Evolutionary conservation across 129 eudicot species (phyloP).

Genomic region (Pittosporum tobira): DNA sequence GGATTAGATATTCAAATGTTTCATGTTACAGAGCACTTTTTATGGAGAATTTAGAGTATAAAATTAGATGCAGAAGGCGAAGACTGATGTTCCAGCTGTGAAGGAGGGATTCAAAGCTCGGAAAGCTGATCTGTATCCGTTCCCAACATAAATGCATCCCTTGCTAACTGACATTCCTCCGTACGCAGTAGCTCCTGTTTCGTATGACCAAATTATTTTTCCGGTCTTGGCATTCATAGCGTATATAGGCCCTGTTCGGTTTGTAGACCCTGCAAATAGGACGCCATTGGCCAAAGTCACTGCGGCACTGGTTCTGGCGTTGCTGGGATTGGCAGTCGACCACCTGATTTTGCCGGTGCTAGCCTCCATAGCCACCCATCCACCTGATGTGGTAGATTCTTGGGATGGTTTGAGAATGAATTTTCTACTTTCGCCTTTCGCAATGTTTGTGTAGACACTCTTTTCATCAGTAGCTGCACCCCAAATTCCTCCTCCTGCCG

Average conservation of each 20-base stretch:
- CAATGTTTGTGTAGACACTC: constrained; percentile 53
- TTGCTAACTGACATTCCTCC: constrained; percentile 55
- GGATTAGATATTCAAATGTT: too few relatives aligned
- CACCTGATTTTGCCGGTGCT: constrained; percentile 44
- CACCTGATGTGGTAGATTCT: constrained; percentile 38
- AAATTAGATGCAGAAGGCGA: constrained; percentile 34
- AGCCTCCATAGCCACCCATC: constrained; percentile 74
- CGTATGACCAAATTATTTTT: constrained; percentile 42
- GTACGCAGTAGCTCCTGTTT: constrained; percentile 57
- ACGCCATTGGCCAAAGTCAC: constrained; percentile 63
- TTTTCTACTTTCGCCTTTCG: constrained; percentile 22
- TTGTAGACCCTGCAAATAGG: constrained; percentile 52
- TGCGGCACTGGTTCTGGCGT: constrained; percentile 35
- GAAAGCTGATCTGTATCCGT: constrained; percentile 35
- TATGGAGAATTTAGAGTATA: too few relatives aligned
- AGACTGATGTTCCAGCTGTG: constrained; percentile 37
- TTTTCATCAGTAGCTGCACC: constrained; percentile 63
- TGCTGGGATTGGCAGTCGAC: constrained; percentile 67
- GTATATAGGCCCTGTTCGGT: constrained; percentile 48
- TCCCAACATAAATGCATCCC: constrained; percentile 57
- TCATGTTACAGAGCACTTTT: too few relatives aligned
- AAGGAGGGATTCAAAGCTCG: constrained; percentile 31
- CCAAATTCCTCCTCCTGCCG: constrained; percentile 59
- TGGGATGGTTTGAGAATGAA: constrained; percentile 50
- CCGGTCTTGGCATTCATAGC: constrained; percentile 58